Percentiles rank a stretch among this genome's conserved stretches.
Conservation (phyloP, 176 grass and related monocot species). For the Avena sativa region DNA sequence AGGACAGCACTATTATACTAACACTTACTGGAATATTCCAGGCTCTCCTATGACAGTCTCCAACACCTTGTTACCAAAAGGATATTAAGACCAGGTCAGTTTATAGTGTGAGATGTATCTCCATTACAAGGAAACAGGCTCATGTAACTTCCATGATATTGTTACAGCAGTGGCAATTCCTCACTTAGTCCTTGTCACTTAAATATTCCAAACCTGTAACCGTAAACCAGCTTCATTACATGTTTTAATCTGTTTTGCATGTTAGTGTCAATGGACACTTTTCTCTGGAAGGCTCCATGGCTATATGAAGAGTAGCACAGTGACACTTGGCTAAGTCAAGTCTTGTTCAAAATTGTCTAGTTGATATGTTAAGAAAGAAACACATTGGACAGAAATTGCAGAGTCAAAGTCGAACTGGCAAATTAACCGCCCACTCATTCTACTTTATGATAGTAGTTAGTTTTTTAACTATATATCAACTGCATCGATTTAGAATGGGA, state of each 20-base stretch:
- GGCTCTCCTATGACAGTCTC: too few relatives aligned
- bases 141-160: conserved; percentile 23
- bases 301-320: neutral
- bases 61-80: neutral
- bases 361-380: conserved; percentile 13
- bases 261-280: neutral
- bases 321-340: neutral
- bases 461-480: conserved; percentile 38
- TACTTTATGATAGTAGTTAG: neutral
- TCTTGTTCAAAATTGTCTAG: conserved; percentile 17
- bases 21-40: too few relatives aligned
- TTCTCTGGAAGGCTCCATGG: conserved; percentile 1
- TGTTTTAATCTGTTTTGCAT: neutral
- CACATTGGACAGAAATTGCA: neutral
- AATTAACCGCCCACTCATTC: neutral
- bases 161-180: conserved; percentile 11
- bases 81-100: neutral
- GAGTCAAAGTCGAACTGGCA: neutral
- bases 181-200: neutral
- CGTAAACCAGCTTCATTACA: neutral
- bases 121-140: neutral
- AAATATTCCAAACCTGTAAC: conserved; percentile 16
- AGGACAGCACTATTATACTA: too few relatives aligned
- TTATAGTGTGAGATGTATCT: neutral
- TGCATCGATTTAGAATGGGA: neutral